Conservation (phyloP, 108 stramenopile species). For the Skeletonema grethae region DNA sequence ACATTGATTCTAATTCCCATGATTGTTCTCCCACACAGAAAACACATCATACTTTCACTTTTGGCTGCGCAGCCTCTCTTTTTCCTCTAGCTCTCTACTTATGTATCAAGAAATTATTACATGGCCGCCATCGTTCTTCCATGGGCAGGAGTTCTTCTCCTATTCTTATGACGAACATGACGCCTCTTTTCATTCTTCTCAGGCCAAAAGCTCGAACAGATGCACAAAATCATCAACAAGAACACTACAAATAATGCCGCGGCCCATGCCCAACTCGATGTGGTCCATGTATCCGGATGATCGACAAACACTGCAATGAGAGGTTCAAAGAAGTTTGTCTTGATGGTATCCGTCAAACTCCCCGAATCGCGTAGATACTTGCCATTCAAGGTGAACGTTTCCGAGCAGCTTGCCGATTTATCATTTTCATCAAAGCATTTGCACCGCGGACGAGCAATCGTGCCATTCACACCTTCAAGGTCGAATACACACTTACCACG, state of each 20-base stretch:
- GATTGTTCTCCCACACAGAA: too few species aligned
- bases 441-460: constrained; percentile 55
- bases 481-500: constrained; percentile 75
- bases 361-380: constrained; percentile 67
- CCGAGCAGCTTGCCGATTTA: constrained; percentile 78
- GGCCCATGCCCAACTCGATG: constrained; percentile 83
- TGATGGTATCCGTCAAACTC: constrained; percentile 67
- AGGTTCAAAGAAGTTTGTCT: constrained; percentile 85
- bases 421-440: constrained; percentile 81
- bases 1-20: too few species aligned
- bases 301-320: constrained; percentile 86
- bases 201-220: constrained; percentile 87
- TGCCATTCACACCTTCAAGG: constrained; percentile 45
- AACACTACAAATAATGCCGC: constrained; percentile 77
- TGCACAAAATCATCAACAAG: constrained; percentile 77
- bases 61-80: too few species aligned
- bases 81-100: too few species aligned
- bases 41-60: too few species aligned
- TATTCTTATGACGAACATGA: neutral
- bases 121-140: neutral
- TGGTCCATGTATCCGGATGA: constrained; percentile 84
- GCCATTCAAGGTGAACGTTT: constrained; percentile 70
- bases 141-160: too few species aligned
- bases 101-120: neutral
- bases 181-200: constrained; percentile 25